phyloP scores from a whole-genome alignment of 768 basidiomycete species.

The Botryobasidium botryosum region DNA sequence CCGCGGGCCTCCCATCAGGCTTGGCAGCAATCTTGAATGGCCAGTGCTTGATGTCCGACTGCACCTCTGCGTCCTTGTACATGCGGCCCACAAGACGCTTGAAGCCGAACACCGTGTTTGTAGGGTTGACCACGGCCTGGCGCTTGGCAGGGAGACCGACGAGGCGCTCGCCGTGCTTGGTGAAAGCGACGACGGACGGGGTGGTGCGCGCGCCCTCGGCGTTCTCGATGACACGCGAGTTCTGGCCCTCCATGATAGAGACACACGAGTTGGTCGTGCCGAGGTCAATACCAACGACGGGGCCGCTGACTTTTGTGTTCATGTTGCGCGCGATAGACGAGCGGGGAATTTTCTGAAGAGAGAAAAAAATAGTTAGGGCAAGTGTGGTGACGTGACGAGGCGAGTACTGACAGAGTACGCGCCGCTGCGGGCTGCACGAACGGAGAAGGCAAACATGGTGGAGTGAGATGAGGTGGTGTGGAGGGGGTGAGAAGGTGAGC shows the following conservation, averaged over 20 bases:
- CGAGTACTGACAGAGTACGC: slow-evolving; percentile 10
- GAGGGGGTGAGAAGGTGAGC: slow-evolving; percentile 3
- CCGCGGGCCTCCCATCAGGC: slow-evolving; percentile 57
- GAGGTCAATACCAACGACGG: slow-evolving; percentile 93
- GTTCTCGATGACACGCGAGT: slow-evolving; percentile 91
- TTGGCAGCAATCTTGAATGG: slow-evolving; percentile 65
- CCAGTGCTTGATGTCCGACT: slow-evolving; percentile 80
- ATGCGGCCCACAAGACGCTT: slow-evolving; percentile 91
- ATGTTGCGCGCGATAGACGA: slow-evolving; percentile 75
- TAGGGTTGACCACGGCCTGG: slow-evolving; percentile 88
- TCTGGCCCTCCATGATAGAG: slow-evolving; percentile 90
- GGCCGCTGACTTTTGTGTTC: slow-evolving; percentile 88
- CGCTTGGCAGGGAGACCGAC: slow-evolving; percentile 94
- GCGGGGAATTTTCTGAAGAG: slow-evolving; percentile 33
- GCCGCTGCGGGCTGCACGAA: slow-evolving; percentile 9
- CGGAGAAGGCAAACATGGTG: slow-evolving; percentile 16
- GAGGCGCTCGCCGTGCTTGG: slow-evolving; percentile 92
- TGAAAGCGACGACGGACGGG: slow-evolving; percentile 96
- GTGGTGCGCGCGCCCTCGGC: slow-evolving; percentile 95
- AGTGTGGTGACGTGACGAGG: slow-evolving; percentile 8
- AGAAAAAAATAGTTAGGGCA: slow-evolving; percentile 8
- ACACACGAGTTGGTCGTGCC: slow-evolving; percentile 89
- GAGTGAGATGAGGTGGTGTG: neutral
- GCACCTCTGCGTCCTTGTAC: slow-evolving; percentile 84
- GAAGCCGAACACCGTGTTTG: slow-evolving; percentile 88